Conservation (phyloP, 2,329 filamentous ascomycete species). For the Colletotrichum cereale region DNA sequence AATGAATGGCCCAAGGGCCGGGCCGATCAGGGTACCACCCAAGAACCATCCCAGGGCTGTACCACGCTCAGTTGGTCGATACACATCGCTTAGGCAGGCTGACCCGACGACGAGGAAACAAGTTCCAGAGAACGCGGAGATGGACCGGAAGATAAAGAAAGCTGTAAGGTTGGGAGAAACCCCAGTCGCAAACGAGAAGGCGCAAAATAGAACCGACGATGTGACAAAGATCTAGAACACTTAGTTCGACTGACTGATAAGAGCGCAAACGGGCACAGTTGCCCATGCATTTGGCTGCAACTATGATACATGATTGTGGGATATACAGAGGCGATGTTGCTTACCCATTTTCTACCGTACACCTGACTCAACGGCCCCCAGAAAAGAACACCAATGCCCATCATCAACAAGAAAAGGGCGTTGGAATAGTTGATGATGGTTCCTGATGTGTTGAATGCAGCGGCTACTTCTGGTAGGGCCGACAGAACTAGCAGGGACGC, state of each 20-base stretch:
- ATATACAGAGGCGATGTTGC: constrained; percentile 49
- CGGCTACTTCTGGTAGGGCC: constrained; percentile 80
- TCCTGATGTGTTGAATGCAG: constrained; percentile 73
- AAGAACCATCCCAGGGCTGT: constrained; percentile 77
- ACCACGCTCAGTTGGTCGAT: constrained; percentile 71
- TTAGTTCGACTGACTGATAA: constrained; percentile 15
- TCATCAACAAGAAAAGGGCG: constrained; percentile 77
- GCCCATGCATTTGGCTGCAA: neutral
- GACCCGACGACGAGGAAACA: constrained; percentile 76
- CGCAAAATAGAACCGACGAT: constrained; percentile 64
- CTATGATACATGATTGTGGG: constrained; percentile 22
- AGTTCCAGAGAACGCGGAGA: constrained; percentile 79
- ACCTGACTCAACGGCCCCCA: constrained; percentile 76
- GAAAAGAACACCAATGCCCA: constrained; percentile 74
- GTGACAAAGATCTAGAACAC: constrained; percentile 41
- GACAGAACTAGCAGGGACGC: constrained; percentile 63
- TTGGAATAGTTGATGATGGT: constrained; percentile 77
- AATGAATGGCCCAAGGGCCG: constrained; percentile 72
- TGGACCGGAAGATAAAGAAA: constrained; percentile 77
- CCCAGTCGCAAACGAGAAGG: constrained; percentile 75
- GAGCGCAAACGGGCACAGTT: too few relatives aligned
- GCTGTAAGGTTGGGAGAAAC: constrained; percentile 73
- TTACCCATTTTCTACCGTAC: constrained; percentile 63
- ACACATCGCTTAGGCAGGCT: constrained; percentile 70
- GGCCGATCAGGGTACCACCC: constrained; percentile 74